Percentiles rank a stretch among this genome's conserved stretches.
Conservation (phyloP, 2,329 filamentous ascomycete genomes). For the Cryoendolithus antarcticus region DNA sequence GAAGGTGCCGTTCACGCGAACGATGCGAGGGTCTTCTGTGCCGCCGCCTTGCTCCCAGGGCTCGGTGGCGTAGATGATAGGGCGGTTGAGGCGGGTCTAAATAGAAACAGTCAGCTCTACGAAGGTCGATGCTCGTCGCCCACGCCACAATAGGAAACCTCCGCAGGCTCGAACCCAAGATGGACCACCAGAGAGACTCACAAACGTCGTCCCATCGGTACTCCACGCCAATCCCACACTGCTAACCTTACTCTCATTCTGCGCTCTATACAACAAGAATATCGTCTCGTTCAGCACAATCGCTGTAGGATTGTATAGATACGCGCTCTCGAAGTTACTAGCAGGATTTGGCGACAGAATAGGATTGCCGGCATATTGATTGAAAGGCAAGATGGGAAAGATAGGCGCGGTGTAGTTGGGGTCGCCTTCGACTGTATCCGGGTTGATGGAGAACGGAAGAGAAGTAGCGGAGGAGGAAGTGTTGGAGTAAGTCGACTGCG, state of each 20-base stretch:
- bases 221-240: slow-evolving; percentile 27
- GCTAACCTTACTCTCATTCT: slow-evolving; percentile 22
- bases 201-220: slow-evolving; percentile 24
- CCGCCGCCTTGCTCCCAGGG: slow-evolving; percentile 22
- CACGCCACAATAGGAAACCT: too few relatives aligned
- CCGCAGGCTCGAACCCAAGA: too few relatives aligned
- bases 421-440: slow-evolving; percentile 13
- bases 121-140: too few relatives aligned
- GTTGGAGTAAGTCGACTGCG: neutral
- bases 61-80: slow-evolving; percentile 23
- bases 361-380: slow-evolving; percentile 16
- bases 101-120: too few relatives aligned
- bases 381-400: slow-evolving; percentile 19
- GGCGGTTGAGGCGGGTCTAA: slow-evolving; percentile 21
- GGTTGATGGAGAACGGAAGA: slow-evolving; percentile 1
- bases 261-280: slow-evolving; percentile 26
- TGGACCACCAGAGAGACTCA: too few relatives aligned
- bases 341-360: slow-evolving; percentile 11
- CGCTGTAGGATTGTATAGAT: slow-evolving; percentile 19
- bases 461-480: neutral
- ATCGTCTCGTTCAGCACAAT: slow-evolving; percentile 21
- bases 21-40: slow-evolving; percentile 25
- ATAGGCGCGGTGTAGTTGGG: slow-evolving; percentile 15
- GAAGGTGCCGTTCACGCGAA: slow-evolving; percentile 25
- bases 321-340: slow-evolving; percentile 19